Conservation (phyloP, 306 rosid genomes). For the Gynostemma pentaphyllum region DNA sequence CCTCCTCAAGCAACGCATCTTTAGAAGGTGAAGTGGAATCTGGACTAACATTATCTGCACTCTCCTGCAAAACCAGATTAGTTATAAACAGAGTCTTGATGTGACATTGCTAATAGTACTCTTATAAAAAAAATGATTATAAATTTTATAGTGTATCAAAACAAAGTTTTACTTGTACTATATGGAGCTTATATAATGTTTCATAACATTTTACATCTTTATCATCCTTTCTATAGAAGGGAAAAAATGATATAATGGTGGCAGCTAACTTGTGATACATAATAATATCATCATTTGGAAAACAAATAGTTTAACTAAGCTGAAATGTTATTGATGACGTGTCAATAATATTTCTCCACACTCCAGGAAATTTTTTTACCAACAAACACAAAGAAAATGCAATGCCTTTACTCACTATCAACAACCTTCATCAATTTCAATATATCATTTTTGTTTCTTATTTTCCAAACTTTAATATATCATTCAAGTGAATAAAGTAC, state of each 20-base stretch:
- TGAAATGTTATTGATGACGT: neutral
- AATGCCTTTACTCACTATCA: neutral
- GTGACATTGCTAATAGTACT: conserved; percentile 1
- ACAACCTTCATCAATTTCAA: neutral
- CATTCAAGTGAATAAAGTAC: neutral
- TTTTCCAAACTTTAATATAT: no score
- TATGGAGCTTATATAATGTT: neutral
- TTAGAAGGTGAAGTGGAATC: conserved; percentile 92
- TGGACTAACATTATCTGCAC: conserved; percentile 91
- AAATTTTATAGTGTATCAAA: neutral
- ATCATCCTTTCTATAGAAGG: neutral
- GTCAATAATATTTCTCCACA: neutral
- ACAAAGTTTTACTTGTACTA: neutral
- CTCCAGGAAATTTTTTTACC: neutral
- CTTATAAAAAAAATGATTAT: no score
- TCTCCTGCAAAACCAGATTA: conserved; percentile 59
- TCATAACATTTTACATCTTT: neutral
- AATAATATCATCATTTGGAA: neutral
- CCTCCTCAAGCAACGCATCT: conserved; percentile 99
- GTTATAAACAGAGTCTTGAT: conserved; percentile 8
- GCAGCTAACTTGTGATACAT: neutral
- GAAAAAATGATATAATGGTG: neutral
- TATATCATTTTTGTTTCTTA: no score
- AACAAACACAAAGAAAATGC: neutral
- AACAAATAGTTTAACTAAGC: neutral